Evolutionary conservation across 1,139 yeast genomes (phyloP).

Genomic region (Diutina catenulata): DNA sequence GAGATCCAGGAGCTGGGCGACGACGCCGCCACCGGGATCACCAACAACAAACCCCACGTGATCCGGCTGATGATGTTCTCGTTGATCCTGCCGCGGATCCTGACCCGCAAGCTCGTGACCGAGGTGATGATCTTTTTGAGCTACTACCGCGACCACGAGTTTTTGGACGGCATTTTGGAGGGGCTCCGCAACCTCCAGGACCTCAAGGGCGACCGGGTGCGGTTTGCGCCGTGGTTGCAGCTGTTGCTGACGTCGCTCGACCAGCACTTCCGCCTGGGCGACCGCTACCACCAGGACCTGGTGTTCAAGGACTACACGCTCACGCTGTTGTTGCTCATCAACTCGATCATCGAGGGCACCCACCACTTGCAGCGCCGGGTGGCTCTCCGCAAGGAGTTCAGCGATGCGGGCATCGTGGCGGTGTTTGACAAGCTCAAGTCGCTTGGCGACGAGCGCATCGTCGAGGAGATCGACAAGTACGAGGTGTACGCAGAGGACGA

Average conservation of each 20-base stretch:
- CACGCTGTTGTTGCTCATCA: conserved; percentile 32
- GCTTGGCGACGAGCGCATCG: conserved; percentile 27
- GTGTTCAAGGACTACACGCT: conserved; percentile 28
- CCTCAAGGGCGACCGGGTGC: conserved; percentile 21
- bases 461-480: conserved; percentile 34
- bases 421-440: conserved; percentile 27
- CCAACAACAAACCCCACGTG: conserved; percentile 4
- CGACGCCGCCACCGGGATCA: not conserved
- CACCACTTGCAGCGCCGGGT: conserved; percentile 19
- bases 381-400: conserved; percentile 26
- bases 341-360: conserved; percentile 29
- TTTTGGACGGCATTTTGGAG: conserved; percentile 20
- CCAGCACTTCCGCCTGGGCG: conserved; percentile 12
- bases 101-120: conserved; percentile 31
- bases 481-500: conserved; percentile 32
- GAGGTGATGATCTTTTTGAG: conserved; percentile 30
- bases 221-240: conserved; percentile 32
- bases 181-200: conserved; percentile 26
- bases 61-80: conserved; percentile 16
- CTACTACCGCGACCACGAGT: conserved; percentile 10
- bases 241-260: conserved; percentile 26
- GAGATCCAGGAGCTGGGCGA: conserved; percentile 4
- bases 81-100: conserved; percentile 27
- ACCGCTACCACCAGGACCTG: conserved; percentile 9
- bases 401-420: conserved; percentile 25